Conservation (phyloP, 2,329 filamentous ascomycete genomes). For the Fusarium sp. region DNA sequence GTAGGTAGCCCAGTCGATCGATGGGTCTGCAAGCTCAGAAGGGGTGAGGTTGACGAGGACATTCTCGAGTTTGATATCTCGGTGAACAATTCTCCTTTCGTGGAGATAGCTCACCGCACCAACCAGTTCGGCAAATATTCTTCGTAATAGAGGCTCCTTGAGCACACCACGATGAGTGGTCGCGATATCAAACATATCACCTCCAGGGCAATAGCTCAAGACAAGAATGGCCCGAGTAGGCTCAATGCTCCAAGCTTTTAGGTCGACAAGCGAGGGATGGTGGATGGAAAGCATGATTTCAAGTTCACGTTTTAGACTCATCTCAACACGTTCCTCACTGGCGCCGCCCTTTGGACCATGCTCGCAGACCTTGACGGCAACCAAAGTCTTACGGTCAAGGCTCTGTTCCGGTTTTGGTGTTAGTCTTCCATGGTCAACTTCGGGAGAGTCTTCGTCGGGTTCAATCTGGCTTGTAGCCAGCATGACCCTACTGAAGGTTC, state of each 20-base stretch:
- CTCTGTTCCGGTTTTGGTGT: conserved; percentile 45
- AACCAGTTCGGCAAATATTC: conserved; percentile 91
- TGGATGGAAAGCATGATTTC: conserved; percentile 90
- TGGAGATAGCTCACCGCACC: conserved; percentile 89
- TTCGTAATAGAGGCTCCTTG: conserved; percentile 74
- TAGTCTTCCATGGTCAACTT: conserved; percentile 47
- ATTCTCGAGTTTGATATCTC: conserved; percentile 97
- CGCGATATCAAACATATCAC: conserved; percentile 93
- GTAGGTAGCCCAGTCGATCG: conserved; percentile 76
- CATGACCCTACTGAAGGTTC: conserved; percentile 95
- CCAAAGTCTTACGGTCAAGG: conserved; percentile 78
- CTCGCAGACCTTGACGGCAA: conserved; percentile 95
- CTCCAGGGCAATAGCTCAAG: conserved; percentile 90
- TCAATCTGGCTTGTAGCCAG: conserved; percentile 83
- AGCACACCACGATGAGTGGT: conserved; percentile 76
- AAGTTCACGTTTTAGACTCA: conserved; percentile 92
- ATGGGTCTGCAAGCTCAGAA: conserved; percentile 69
- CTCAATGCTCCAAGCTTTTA: conserved; percentile 92
- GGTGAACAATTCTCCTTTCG: conserved; percentile 85
- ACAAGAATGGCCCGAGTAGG: conserved; percentile 84
- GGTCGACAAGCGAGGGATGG: conserved; percentile 88
- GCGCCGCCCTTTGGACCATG: conserved; percentile 93
- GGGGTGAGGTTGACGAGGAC: conserved; percentile 87
- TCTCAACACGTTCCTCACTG: conserved; percentile 91
- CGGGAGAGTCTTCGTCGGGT: conserved; percentile 56